These are phyloP conservation scores for Taphrina deformans DNA, from an alignment of 1,139 yeast genomes.

Conservation along the genomic window DNA sequence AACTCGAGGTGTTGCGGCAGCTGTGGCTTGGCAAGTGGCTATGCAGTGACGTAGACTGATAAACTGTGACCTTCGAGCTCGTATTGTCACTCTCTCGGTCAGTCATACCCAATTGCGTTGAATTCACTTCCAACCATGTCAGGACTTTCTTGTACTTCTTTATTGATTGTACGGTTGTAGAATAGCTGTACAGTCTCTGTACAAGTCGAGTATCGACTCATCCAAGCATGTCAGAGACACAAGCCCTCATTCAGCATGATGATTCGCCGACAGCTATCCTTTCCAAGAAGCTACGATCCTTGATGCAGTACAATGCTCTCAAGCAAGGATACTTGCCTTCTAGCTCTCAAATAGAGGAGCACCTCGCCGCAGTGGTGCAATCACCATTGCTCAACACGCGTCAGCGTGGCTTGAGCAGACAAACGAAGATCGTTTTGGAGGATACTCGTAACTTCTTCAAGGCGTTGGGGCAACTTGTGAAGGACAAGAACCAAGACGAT, in stretches of 20 bases:
- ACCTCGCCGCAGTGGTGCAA: constrained; percentile 16
- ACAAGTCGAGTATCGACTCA: no score
- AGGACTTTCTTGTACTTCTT: no score
- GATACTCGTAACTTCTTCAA: constrained; percentile 21
- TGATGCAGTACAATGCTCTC: constrained; percentile 26
- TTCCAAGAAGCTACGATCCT: constrained; percentile 18
- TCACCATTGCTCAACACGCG: constrained; percentile 29
- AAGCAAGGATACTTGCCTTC: constrained; percentile 28
- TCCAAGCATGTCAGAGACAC: constrained; percentile 22
- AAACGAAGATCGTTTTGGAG: constrained; percentile 22
- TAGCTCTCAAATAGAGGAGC: constrained; percentile 22
- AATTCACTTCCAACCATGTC: no score
- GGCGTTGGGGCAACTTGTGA: constrained; percentile 10
- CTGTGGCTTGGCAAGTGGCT: neutral
- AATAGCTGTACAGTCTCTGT: no score
- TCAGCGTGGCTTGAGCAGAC: constrained; percentile 16
- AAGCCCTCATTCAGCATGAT: constrained; percentile 27
- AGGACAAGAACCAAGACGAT: constrained; percentile 30
- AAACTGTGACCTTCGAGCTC: neutral
- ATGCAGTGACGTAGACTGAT: neutral
- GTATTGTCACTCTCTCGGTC: neutral
- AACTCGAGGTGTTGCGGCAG: no score
- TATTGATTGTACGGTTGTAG: no score
- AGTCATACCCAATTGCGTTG: neutral
- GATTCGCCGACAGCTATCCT: constrained; percentile 30